Evolutionary conservation across 371 early-diverging fungal species (phyloP), one percentile per base, ranked within the genome.

Genomic region (Parasitella parasitica): DNA sequence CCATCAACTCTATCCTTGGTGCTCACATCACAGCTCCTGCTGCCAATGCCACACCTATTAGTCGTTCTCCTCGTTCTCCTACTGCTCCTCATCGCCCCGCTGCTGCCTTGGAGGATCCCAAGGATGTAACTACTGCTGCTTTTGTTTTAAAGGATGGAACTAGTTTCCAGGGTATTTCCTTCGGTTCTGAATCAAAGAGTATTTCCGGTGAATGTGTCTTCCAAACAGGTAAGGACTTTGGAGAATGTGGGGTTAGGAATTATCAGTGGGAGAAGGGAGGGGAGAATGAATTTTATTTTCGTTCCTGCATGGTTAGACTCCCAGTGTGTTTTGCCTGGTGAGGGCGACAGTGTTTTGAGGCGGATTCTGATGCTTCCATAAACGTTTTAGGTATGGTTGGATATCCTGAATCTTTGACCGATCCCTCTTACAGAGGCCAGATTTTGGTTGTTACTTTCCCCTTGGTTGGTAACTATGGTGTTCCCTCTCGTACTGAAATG

Each of bases 161-260:
- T 43, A 81, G 88, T 50, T 91, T 82, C 75, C 88, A 92, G 68
- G 98, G 97, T 70, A 83, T 91, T 70, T 95, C 96, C 11, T 98
- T 97, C 75, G 98, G 98, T 59, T 90, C 95, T 6, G 93, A 94
- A 80, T 75, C 79, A 56, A 78, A 84, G 59, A 89, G 92, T 41
- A 87, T 97, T 56, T 85, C 96, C 59, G 98, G 98, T 61, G 98
- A 98, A 82, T 94, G 94, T 68, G 98, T 98, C 61, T 97, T 97
- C 81, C 96, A 96, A 75, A 97, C 98, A 51, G 97, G 97, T 93
- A 80, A 66, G 81, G 37, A 22, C 41, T 13, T 36, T 2, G 27
- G 39, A 16, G 22, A 30, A 8, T 46, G 46, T 18, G 46, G 46
- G 46, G 43, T 8, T 3, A 43, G 18, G 46, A 18, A 13, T 22